These are phyloP conservation scores for Akebia trifoliata DNA, from an alignment of 164 flowering plant species.

Conservation along the genomic window DNA sequence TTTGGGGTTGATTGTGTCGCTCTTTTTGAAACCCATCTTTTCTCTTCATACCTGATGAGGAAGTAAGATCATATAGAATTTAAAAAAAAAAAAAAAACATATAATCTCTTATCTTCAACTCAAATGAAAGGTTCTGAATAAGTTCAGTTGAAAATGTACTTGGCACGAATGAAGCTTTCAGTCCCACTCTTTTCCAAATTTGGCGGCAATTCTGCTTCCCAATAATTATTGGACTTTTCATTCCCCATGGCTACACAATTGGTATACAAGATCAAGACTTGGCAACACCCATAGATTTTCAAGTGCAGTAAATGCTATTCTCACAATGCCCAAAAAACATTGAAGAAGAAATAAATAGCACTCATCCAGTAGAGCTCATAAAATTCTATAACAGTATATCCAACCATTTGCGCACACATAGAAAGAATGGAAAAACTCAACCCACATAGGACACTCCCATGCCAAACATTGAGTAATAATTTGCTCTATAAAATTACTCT, in stretches of 20 bases:
- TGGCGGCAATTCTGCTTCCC: conserved; percentile 82
- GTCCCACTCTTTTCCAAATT: conserved; percentile 52
- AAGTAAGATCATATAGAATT: too few species aligned
- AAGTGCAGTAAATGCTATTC: neutral
- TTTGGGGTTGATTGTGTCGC: conserved; percentile 21
- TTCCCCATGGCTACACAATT: conserved; percentile 65
- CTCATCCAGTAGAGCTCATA: too few species aligned
- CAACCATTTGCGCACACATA: too few species aligned
- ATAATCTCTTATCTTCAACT: neutral
- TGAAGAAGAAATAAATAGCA: too few species aligned
- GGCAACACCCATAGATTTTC: neutral
- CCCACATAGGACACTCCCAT: too few species aligned
- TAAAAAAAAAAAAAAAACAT: too few species aligned
- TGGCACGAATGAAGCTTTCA: conserved; percentile 66
- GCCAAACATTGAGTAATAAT: too few species aligned
- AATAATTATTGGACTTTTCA: conserved; percentile 63
- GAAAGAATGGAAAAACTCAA: too few species aligned
- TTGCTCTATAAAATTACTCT: too few species aligned
- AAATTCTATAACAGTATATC: too few species aligned
- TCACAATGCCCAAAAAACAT: too few species aligned
- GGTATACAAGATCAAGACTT: neutral
- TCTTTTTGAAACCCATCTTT: conserved; percentile 44
- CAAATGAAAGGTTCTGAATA: neutral
- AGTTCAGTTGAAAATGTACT: conserved; percentile 29
- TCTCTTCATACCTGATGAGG: conserved; percentile 44